Evolutionary conservation across 345 rosid species (phyloP).

Genomic region (Camelina neglecta): DNA sequence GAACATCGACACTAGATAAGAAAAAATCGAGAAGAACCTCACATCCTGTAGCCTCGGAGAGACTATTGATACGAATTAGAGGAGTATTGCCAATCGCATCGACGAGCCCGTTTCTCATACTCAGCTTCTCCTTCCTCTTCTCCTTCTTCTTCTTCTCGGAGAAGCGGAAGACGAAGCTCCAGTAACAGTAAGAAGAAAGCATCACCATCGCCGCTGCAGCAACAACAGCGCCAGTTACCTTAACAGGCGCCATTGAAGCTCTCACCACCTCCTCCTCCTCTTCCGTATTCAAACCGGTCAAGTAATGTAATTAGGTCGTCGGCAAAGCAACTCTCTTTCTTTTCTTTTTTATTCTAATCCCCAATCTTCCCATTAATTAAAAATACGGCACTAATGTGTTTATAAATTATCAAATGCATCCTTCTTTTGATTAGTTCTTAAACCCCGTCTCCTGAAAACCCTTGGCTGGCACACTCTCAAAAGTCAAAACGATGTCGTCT

Average conservation of each 20-base stretch:
- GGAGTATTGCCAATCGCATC: conserved; percentile 88
- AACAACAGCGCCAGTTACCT: conserved; percentile 50
- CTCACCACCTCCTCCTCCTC: conserved; percentile 7
- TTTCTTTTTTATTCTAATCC: not conserved
- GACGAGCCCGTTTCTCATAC: conserved; percentile 56
- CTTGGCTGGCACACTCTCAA: not conserved
- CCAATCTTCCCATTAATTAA: not conserved
- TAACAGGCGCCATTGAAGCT: conserved; percentile 58
- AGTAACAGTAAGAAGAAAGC: conserved; percentile 54
- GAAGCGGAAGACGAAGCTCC: conserved; percentile 38
- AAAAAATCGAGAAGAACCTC: conserved; percentile 56
- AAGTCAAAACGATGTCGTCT: conserved; percentile 48
- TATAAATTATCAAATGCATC: not conserved
- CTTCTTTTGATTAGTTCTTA: not conserved
- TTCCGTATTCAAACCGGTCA: conserved; percentile 29
- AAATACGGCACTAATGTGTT: not conserved
- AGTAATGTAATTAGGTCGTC: conserved; percentile 14
- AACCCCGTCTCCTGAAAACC: conserved; percentile 5
- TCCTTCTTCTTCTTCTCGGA: conserved; percentile 43
- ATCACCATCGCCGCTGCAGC: conserved; percentile 52
- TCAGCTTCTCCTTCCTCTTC: conserved; percentile 45
- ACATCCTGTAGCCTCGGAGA: conserved; percentile 93
- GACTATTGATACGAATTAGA: conserved; percentile 86
- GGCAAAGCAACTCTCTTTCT: conserved; percentile 21
- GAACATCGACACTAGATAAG: not conserved